Percentiles rank a stretch among this genome's conserved stretches.
Evolutionary conservation across 345 rosid species (phyloP).

Genomic region (Eucalyptus tenuipes): DNA sequence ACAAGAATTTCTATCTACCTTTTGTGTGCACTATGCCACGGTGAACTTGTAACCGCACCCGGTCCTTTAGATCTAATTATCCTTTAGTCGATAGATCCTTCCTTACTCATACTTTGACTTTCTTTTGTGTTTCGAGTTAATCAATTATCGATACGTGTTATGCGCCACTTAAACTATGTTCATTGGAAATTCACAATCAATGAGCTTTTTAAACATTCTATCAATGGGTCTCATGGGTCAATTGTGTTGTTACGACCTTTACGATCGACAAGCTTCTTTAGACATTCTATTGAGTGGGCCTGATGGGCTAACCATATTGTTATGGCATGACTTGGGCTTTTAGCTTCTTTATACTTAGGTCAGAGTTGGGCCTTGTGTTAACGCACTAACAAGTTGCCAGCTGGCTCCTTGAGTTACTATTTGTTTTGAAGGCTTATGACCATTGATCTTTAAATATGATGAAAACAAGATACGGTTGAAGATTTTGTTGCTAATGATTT

Average conservation of each 20-base stretch:
- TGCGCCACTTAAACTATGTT: neutral
- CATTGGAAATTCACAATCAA: neutral
- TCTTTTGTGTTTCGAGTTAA: no score
- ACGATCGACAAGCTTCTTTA: neutral
- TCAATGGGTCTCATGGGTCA: neutral
- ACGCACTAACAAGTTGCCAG: neutral
- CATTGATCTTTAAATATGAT: no score
- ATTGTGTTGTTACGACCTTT: accelerated
- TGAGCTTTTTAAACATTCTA: neutral
- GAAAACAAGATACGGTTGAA: neutral
- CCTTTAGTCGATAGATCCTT: accelerated
- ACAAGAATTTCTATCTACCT: neutral
- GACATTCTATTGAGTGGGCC: neutral
- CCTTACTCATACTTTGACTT: no score
- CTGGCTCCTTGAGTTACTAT: neutral
- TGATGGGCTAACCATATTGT: neutral
- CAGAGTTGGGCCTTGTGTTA: accelerated
- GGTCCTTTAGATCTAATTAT: neutral
- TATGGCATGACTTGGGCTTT: neutral
- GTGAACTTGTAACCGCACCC: neutral
- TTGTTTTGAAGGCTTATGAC: neutral
- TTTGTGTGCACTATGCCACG: neutral
- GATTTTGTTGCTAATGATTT: neutral
- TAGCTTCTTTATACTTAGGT: neutral
- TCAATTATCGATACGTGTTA: neutral